These are phyloP conservation scores for Phytophthora colocasiae DNA, from an alignment of 352 stramenopile genomes.

Conservation along the genomic window DNA sequence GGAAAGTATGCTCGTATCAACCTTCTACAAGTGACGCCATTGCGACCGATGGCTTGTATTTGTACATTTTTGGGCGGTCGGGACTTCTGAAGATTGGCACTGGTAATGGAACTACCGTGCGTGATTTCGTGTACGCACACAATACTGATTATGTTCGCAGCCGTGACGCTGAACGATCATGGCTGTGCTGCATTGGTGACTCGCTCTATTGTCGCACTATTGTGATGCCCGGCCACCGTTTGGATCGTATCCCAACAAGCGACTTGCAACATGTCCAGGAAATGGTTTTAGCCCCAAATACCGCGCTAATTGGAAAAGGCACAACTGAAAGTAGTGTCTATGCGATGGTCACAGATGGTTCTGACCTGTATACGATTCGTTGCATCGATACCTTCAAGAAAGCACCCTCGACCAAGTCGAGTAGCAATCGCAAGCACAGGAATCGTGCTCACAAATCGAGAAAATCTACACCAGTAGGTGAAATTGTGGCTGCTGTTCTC, in stretches of 20 bases:
- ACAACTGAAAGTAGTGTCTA: constrained; percentile 73
- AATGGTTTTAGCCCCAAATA: constrained; percentile 61
- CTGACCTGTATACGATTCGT: constrained; percentile 67
- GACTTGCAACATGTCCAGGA: constrained; percentile 59
- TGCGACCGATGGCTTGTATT: constrained; percentile 67
- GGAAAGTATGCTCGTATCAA: constrained; percentile 71
- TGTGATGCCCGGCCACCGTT: constrained; percentile 63
- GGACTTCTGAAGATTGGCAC: constrained; percentile 80
- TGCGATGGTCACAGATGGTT: constrained; percentile 72
- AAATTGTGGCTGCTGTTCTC: constrained; percentile 35
- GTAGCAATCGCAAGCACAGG: constrained; percentile 40
- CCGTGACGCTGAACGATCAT: constrained; percentile 75
- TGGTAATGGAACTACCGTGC: constrained; percentile 63
- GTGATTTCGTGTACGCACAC: constrained; percentile 75
- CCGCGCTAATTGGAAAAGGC: constrained; percentile 35
- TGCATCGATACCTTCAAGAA: constrained; percentile 70
- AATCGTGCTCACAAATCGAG: constrained; percentile 34
- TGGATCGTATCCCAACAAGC: constrained; percentile 63
- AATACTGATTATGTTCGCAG: constrained; percentile 66
- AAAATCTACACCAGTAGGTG: constrained; percentile 37
- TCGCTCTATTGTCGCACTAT: constrained; percentile 81
- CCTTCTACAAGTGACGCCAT: constrained; percentile 75
- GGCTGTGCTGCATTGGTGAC: constrained; percentile 72
- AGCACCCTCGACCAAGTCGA: constrained; percentile 33
- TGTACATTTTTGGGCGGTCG: constrained; percentile 73